phyloP scores from a whole-genome alignment of 345 rosid genomes.

The Eucalyptus rudis region DNA sequence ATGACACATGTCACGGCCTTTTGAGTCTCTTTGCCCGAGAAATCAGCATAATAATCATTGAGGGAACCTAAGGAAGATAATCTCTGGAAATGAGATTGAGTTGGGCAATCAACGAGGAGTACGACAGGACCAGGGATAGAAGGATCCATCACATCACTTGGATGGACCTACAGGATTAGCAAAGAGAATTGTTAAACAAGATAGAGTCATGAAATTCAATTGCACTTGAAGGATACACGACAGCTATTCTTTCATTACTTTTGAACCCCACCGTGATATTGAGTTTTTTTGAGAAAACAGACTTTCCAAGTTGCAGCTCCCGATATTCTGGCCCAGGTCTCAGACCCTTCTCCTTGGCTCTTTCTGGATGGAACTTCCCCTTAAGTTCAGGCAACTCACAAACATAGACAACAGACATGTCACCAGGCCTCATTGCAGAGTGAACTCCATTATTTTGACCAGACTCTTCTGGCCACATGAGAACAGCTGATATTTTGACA shows the following conservation, averaged over 20 bases:
- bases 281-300: constrained; percentile 63
- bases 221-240: not conserved
- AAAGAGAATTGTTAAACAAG: not conserved
- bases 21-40: constrained; percentile 6
- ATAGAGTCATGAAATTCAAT: not conserved
- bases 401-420: constrained; percentile 71
- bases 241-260: not conserved
- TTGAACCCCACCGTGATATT: constrained; percentile 51
- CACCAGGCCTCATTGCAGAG: constrained; percentile 43
- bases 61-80: constrained; percentile 38
- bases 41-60: constrained; percentile 32
- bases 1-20: constrained; percentile 63
- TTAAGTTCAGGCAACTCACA: constrained; percentile 80
- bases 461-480: constrained; percentile 22
- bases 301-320: constrained; percentile 67
- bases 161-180: constrained; percentile 49
- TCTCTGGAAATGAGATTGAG: constrained; percentile 44
- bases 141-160: constrained; percentile 96
- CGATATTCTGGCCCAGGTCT: constrained; percentile 76
- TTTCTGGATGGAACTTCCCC: constrained; percentile 76
- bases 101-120: constrained; percentile 87
- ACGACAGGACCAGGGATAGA: constrained; percentile 85
- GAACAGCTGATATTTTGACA: constrained; percentile 76
- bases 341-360: constrained; percentile 75
- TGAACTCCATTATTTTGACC: not conserved